Percentiles rank a stretch among this genome's conserved stretches.
These are phyloP conservation scores for Wallemia hederae DNA, from an alignment of 1,284 basidiomycete species.

Conservation along the genomic window DNA sequence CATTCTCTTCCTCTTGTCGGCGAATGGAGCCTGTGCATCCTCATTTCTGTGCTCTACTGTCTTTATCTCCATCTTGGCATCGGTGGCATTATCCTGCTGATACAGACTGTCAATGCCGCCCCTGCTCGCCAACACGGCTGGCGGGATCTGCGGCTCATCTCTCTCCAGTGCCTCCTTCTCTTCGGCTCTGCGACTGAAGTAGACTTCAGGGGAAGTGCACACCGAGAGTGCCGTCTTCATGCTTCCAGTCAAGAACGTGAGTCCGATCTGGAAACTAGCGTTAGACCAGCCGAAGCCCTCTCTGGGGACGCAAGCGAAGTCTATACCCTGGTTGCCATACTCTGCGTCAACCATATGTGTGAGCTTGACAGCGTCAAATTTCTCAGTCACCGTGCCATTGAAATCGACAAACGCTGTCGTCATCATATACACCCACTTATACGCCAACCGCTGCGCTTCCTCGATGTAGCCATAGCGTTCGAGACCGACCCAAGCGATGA, in stretches of 20 bases:
- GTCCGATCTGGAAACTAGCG: conserved; percentile 72
- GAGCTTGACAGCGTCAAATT: conserved; percentile 27
- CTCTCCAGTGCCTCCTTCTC: neutral
- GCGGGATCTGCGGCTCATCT: neutral
- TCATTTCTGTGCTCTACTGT: no score
- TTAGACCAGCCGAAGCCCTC: conserved; percentile 98
- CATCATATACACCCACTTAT: conserved; percentile 96
- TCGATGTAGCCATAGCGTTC: conserved; percentile 86
- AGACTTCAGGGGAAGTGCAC: conserved; percentile 67
- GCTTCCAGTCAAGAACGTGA: conserved; percentile 74
- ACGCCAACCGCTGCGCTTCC: conserved; percentile 72
- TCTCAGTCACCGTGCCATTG: conserved; percentile 90
- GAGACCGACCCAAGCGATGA: conserved; percentile 88
- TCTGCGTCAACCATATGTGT: conserved; percentile 91
- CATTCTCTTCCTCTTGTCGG: neutral
- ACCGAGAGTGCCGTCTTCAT: conserved; percentile 83
- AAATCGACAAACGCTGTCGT: conserved; percentile 77
- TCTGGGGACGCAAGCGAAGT: conserved; percentile 82
- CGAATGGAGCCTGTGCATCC: neutral
- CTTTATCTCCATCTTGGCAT: neutral
- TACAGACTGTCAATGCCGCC: neutral
- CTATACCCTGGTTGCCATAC: conserved; percentile 92
- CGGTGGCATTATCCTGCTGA: neutral
- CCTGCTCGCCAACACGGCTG: neutral
- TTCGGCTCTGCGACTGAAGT: conserved; percentile 24